Evolutionary conservation across 108 stramenopile genomes (phyloP).

Genomic region (Schizochytrium sp.): DNA sequence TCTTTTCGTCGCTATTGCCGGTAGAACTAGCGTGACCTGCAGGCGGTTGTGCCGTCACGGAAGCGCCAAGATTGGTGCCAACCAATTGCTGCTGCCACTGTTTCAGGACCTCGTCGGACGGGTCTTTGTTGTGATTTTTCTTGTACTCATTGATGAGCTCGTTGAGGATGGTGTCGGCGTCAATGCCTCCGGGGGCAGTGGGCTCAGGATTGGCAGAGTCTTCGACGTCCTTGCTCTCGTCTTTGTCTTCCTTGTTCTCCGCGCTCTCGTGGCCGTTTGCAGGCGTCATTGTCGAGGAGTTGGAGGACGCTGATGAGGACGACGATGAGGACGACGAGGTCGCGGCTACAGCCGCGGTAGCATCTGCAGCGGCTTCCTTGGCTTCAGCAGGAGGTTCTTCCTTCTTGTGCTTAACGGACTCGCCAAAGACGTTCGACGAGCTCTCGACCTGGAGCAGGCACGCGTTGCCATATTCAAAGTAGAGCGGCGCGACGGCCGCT

Average conservation of each 20-base stretch:
- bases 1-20: not conserved
- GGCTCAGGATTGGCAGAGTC: not conserved
- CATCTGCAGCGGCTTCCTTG: not conserved
- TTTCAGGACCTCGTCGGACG: not conserved
- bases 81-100: not conserved
- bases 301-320: not conserved
- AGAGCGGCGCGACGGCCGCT: not conserved
- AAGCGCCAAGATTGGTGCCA: not conserved
- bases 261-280: too few relatives aligned
- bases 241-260: not conserved
- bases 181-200: not conserved
- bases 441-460: not conserved
- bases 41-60: not conserved
- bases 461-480: constrained; percentile 8
- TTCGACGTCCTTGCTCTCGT: not conserved
- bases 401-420: not conserved
- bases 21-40: not conserved
- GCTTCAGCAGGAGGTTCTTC: not conserved
- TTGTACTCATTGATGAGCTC: not conserved
- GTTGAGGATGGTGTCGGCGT: not conserved
- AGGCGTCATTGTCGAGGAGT: too few relatives aligned
- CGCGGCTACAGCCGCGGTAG: not conserved
- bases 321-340: not conserved
- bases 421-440: constrained; percentile 11
- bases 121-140: not conserved